Conservation (phyloP, 192 early-diverging fungal genomes). For the Irineochytrium annulatum region DNA sequence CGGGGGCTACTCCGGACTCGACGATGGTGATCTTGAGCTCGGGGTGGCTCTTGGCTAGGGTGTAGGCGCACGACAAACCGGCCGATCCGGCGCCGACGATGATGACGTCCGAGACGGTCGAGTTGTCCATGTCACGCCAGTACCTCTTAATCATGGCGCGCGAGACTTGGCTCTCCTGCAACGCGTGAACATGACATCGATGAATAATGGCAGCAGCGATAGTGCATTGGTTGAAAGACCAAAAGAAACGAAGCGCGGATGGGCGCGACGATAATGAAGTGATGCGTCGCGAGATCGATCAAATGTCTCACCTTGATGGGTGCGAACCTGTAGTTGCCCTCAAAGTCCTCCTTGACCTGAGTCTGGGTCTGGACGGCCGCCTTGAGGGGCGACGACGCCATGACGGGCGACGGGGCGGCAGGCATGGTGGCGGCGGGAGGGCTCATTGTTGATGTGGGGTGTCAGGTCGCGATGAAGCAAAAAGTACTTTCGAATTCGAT, state of each 20-base stretch:
- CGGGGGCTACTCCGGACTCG: conserved; percentile 65
- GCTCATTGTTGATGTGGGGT: too few species aligned
- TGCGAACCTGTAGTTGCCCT: conserved; percentile 11
- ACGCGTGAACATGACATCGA: too few species aligned
- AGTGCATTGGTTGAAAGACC: too few species aligned
- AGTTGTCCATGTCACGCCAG: conserved; percentile 62
- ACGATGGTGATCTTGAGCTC: conserved; percentile 66
- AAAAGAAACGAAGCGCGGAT: too few species aligned
- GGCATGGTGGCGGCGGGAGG: too few species aligned
- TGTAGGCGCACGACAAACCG: conserved; percentile 67
- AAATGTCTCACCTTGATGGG: conserved; percentile 12
- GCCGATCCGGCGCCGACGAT: conserved; percentile 69
- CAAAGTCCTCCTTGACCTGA: conserved; percentile 1
- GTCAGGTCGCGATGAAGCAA: too few species aligned
- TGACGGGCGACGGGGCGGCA: too few species aligned
- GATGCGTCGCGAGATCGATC: too few species aligned
- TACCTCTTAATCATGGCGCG: conserved; percentile 32
- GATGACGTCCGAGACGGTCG: conserved; percentile 62
- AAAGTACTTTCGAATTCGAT: too few species aligned
- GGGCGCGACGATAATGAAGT: too few species aligned
- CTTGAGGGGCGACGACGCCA: too few species aligned
- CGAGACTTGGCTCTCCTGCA: conserved; percentile 13
- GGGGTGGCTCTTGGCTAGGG: conserved; percentile 57
- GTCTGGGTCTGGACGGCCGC: neutral
- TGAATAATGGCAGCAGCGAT: neutral